A percentile compares a stretch with the other conserved stretches of the same genome.
These are phyloP conservation scores for Hylodesmum podocarpum DNA, from an alignment of 306 rosid genomes.

Conservation along the genomic window DNA sequence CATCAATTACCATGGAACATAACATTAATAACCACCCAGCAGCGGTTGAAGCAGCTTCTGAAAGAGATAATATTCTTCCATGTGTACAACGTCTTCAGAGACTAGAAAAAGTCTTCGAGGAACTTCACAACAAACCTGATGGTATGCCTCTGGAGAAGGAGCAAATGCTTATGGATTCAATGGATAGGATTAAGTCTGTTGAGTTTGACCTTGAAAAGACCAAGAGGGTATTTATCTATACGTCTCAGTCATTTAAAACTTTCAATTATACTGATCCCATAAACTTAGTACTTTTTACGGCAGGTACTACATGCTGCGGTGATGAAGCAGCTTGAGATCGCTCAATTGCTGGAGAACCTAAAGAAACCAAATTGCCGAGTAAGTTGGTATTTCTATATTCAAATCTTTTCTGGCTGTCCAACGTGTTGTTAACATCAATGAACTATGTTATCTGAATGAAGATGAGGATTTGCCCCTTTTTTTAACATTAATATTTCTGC, in stretches of 20 bases:
- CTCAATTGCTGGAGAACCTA: constrained; percentile 64
- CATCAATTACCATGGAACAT: constrained; percentile 47
- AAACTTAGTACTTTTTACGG: constrained; percentile 4
- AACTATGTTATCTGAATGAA: neutral
- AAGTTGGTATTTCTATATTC: constrained; percentile 39
- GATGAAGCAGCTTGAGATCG: constrained; percentile 78
- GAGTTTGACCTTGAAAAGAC: constrained; percentile 92
- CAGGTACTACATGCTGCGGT: constrained; percentile 79
- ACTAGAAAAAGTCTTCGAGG: constrained; percentile 65
- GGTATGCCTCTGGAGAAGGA: constrained; percentile 86
- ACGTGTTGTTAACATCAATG: neutral
- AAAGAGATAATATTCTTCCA: constrained; percentile 60
- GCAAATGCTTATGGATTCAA: constrained; percentile 73
- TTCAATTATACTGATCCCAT: neutral
- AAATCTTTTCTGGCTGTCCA: neutral
- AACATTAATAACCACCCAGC: constrained; percentile 39
- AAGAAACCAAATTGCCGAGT: constrained; percentile 60
- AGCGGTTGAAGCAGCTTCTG: constrained; percentile 49
- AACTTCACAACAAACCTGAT: constrained; percentile 70
- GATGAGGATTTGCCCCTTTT: neutral
- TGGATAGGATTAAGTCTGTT: constrained; percentile 84
- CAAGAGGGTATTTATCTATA: constrained; percentile 65
- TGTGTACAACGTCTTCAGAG: constrained; percentile 77
- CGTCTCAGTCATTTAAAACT: constrained; percentile 4
- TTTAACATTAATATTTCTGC: neutral